Base-by-base conservation (phyloP, 2,329 filamentous ascomycete species). In the Dactylellina leptospora region DNA sequence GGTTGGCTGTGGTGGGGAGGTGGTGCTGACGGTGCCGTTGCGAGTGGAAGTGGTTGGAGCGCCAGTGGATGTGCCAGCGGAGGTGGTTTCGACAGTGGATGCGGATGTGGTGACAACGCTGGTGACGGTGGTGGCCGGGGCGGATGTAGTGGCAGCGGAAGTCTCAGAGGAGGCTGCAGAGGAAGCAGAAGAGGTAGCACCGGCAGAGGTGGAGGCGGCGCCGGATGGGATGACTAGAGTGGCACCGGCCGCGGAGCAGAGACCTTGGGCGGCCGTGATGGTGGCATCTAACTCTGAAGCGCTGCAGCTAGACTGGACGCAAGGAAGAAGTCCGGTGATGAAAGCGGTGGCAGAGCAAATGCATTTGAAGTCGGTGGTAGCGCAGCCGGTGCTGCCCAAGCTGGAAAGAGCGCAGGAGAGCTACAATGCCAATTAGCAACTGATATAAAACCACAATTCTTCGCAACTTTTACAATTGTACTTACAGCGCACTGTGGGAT, bases 401-500 rank as follows among this genome's bases (percentile, higher is more conserved):
- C 82, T 78, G n/a, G 77, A 74, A n/a, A 79, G 80, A 62, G 81
- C 81, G 69, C 82, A 83, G 3, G 80, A 18, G 13, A 71, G 53
- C 64, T 70, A 36, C n/a, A 50, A n/a, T 18, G 10, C 3, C n/a
- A 18, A n/a, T 60, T 48, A 50, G 55, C 23, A 48, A 16, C 22
- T 50, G 50, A 2, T 6, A 13, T 36, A 33, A 27, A 11, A 20
- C 1, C 38, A 40, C 16, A 25, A 16, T 5, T 16, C 51, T n/a
- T n/a, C n/a, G 10, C 2, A 51, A 47, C 6, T 38, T 8, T 4
- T 22, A 51, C n/a, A 42, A 4, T 23, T 38, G 18, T 36, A 82
- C 85, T 77, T 82, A 88, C 86, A 74, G 86, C 85, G 76, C 84
- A 88, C 8, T 74, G 69, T 13, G 85, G 87, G 51, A 85, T 82